Conservation (phyloP, 2,329 filamentous ascomycete species). For the Microascus cirrosus region DNA sequence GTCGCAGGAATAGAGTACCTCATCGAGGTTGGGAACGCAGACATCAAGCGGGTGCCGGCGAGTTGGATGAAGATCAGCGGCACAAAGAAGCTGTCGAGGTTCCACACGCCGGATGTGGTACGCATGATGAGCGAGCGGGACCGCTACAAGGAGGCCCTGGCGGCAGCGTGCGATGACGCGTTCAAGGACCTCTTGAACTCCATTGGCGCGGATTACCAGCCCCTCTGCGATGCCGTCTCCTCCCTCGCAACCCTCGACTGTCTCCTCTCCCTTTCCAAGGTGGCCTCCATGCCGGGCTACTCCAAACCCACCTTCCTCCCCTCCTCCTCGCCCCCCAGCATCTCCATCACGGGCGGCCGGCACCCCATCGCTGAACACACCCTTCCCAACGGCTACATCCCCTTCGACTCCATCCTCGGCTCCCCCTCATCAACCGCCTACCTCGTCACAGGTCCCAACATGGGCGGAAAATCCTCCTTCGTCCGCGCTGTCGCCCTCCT, state of each 20-base stretch:
- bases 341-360: conserved; percentile 64
- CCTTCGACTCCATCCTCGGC: conserved; percentile 68
- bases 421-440: conserved; percentile 50
- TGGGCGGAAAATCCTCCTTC: conserved; percentile 98
- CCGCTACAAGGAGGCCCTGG: conserved; percentile 87
- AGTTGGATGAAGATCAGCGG: conserved; percentile 93
- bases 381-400: conserved; percentile 77
- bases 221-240: conserved; percentile 78
- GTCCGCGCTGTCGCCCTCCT: conserved; percentile 88
- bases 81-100: conserved; percentile 84
- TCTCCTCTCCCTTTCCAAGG: conserved; percentile 71
- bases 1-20: conserved; percentile 89
- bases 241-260: conserved; percentile 83
- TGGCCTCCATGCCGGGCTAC: conserved; percentile 82
- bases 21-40: conserved; percentile 76
- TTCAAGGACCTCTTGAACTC: conserved; percentile 61
- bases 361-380: conserved; percentile 96
- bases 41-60: conserved; percentile 79
- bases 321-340: conserved; percentile 51
- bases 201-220: conserved; percentile 77
- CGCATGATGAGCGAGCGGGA: conserved; percentile 77
- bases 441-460: conserved; percentile 92
- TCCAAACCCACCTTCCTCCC: conserved; percentile 59
- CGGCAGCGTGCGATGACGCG: conserved; percentile 79
- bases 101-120: conserved; percentile 87